Conservation (phyloP, 1,284 basidiomycete species). For the Trichosporon asahii region DNA sequence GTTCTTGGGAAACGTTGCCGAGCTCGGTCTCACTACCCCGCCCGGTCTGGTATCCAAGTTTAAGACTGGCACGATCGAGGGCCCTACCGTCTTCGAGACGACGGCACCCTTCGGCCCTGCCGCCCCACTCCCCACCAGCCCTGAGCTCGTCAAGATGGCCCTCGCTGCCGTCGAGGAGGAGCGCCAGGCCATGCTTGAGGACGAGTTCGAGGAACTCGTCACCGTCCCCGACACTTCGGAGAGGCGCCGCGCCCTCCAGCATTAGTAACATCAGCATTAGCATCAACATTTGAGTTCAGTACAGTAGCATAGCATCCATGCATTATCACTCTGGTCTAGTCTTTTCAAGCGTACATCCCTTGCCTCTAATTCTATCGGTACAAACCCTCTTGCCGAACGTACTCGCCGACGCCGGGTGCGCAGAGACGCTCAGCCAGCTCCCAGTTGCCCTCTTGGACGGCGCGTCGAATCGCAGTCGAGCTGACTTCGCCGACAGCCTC, state of each 20-base stretch:
- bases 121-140: neutral
- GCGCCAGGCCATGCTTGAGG: neutral
- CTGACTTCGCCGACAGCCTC: conserved; percentile 60
- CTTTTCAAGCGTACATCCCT: neutral
- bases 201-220: neutral
- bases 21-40: conserved; percentile 13
- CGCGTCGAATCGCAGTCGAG: conserved; percentile 67
- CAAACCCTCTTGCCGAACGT: conserved; percentile 15
- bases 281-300: conserved; percentile 1
- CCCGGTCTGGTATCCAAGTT: conserved; percentile 17
- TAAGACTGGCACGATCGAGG: neutral
- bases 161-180: neutral
- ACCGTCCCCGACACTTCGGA: neutral
- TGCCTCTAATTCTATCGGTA: conserved; percentile 6
- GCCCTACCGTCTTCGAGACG: neutral
- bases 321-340: conserved; percentile 5
- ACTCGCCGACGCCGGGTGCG: conserved; percentile 14
- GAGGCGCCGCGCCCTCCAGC: conserved; percentile 1
- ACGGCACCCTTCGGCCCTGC: neutral
- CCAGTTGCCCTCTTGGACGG: conserved; percentile 42
- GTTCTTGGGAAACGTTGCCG: conserved; percentile 15
- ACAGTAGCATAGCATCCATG: conserved; percentile 8
- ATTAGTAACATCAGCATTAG: neutral
- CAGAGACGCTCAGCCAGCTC: conserved; percentile 9
- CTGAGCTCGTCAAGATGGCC: conserved; percentile 4